Conservation (phyloP, 306 rosid species). For the Canavalia ensiformis region DNA sequence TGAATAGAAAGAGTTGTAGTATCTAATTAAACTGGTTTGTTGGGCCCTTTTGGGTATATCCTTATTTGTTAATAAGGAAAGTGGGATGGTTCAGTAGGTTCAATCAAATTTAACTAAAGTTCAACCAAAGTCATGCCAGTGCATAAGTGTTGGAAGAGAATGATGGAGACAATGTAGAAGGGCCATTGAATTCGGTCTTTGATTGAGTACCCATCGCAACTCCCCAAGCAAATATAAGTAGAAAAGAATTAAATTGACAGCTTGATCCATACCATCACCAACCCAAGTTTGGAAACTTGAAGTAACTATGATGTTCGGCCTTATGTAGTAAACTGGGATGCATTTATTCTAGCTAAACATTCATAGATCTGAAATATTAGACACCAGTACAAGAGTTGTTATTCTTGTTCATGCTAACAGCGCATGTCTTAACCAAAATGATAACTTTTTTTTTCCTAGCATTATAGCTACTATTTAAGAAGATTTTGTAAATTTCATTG, state of each 20-base stretch:
- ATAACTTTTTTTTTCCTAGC: background rate
- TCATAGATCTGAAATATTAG: slow-evolving; percentile 19
- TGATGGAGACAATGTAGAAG: slow-evolving; percentile 44
- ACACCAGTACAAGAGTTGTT: slow-evolving; percentile 14
- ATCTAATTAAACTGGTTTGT: slow-evolving; percentile 40
- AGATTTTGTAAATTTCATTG: background rate
- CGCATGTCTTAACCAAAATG: background rate
- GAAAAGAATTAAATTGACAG: slow-evolving; percentile 51
- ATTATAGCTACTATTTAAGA: background rate
- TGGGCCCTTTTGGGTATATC: slow-evolving; percentile 44
- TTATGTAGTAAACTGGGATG: slow-evolving; percentile 45
- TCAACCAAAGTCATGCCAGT: slow-evolving; percentile 42
- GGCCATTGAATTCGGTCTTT: slow-evolving; percentile 42
- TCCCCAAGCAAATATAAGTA: slow-evolving; percentile 9
- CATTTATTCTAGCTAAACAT: slow-evolving; percentile 46
- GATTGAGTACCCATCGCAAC: slow-evolving; percentile 23
- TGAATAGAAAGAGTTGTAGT: slow-evolving; percentile 36
- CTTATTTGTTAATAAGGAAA: slow-evolving; percentile 44
- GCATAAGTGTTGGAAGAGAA: slow-evolving; percentile 52
- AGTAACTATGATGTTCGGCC: slow-evolving; percentile 55
- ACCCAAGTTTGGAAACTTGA: slow-evolving; percentile 36
- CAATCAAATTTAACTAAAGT: slow-evolving; percentile 46
- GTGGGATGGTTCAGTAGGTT: slow-evolving; percentile 30
- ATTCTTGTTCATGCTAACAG: background rate
- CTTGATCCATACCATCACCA: slow-evolving; percentile 42